Evolutionary conservation across 768 basidiomycete species (phyloP).

Genomic region (Mycena rosella): DNA sequence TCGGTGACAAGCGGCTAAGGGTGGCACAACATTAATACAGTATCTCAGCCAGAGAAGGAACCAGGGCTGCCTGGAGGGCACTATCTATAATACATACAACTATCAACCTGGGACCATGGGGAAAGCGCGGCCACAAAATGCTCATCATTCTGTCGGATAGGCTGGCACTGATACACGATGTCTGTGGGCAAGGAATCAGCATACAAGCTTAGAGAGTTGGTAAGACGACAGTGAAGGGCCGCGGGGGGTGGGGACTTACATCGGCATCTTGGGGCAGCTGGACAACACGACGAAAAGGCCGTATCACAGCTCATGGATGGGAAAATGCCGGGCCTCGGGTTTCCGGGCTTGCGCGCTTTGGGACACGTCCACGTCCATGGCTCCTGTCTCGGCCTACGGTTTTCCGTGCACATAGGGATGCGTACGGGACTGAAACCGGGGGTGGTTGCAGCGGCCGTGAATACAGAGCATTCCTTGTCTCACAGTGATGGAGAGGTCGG

Average conservation of each 20-base stretch:
- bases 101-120: too few relatives aligned
- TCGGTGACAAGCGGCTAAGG: too few relatives aligned
- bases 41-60: too few relatives aligned
- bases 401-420: conserved; percentile 20
- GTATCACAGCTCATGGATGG: conserved; percentile 56
- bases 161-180: conserved; percentile 51
- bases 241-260: conserved; percentile 43
- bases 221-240: conserved; percentile 14
- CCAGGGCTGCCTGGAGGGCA: too few relatives aligned
- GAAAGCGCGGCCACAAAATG: too few relatives aligned
- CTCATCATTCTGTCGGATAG: conserved; percentile 55
- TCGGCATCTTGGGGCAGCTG: conserved; percentile 53
- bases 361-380: conserved; percentile 32
- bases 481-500: conserved; percentile 51
- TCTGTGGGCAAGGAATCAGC: conserved; percentile 48
- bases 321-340: conserved; percentile 22
- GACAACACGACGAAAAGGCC: conserved; percentile 57
- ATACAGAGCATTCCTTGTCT: conserved; percentile 51
- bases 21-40: too few relatives aligned
- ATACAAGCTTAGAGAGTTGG: conserved; percentile 11
- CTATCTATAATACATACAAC: too few relatives aligned
- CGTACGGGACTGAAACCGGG: conserved; percentile 19
- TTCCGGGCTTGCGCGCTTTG: conserved; percentile 10
- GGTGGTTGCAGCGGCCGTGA: conserved; percentile 48
- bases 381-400: conserved; percentile 1